Evolutionary conservation across 371 early-diverging fungal species (phyloP), one percentile per base, ranked within the genome.

Genomic region (Mortierella sp.): DNA sequence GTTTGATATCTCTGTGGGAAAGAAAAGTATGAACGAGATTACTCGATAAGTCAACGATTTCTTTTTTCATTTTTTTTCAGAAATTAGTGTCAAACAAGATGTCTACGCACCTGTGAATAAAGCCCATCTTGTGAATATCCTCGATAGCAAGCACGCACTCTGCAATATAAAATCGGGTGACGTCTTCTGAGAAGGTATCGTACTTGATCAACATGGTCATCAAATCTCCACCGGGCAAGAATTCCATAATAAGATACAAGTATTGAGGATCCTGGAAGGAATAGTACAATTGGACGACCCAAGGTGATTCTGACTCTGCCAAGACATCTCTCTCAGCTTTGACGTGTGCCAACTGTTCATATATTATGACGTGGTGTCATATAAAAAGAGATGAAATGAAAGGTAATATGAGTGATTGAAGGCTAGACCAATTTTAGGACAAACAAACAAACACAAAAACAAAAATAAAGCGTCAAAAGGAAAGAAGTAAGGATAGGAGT

Each of bases 161-260:
- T 29, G 97, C 97, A 86, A 99, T 97, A 83, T 99, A 99, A 78
- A 99, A 96, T 47, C 97, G 93, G 13, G 99, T 98, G 23, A 98
- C 96, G 55, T 96, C 94, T 60, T 97, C 96, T 17, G 96, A 91
- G 82, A 99, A 99, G 10, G 93, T 97, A 75, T 98, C 97, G 74
- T 96, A 96, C 80, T 94, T 96, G 83, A 97, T 96, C 67, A 98
- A 85, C 96, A 99, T 96, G 17, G 97, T 96, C 97, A 99, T 98
- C 87, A 99, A 85, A 85, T 98, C 98, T 62, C 98, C 98, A 42
- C 98, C 99, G 0, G 98, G 97, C 68, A 98, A 83, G 72, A 98
- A 99, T 85, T 99, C 99, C 99, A 99, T 98, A 75, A 98, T 96
- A 65, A 99, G 86, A 83, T 98, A 99, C 35, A 99, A 89, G 78